A percentile compares a stretch with the other conserved stretches of the same genome.
phyloP scores from a whole-genome alignment of 2,329 filamentous ascomycete genomes.

The Chaetothyriales sp. region DNA sequence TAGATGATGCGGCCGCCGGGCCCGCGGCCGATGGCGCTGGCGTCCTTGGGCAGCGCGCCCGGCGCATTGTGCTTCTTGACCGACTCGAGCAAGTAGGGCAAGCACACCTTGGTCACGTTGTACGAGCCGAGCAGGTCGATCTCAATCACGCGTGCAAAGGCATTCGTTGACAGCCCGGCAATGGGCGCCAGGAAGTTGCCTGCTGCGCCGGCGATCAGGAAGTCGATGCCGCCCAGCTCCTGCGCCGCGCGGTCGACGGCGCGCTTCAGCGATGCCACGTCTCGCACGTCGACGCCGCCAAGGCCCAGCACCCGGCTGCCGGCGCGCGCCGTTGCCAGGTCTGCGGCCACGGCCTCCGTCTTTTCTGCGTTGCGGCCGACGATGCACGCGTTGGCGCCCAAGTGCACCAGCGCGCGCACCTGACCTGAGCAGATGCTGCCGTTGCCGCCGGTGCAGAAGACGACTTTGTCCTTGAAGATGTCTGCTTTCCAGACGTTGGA shows the following conservation, averaged over 20 bases:
- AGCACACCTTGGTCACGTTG: conserved; percentile 84
- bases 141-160: conserved; percentile 89
- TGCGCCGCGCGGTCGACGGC: conserved; percentile 68
- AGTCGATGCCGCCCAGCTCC: conserved; percentile 81
- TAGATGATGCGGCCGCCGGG: conserved; percentile 78
- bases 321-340: conserved; percentile 64
- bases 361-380: conserved; percentile 81
- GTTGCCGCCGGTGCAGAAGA: conserved; percentile 89
- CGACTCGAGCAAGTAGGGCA: conserved; percentile 69
- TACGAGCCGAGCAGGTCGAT: conserved; percentile 91
- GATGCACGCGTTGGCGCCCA: conserved; percentile 89
- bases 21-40: conserved; percentile 23
- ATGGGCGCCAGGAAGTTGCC: conserved; percentile 91
- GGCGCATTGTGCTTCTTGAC: conserved; percentile 49
- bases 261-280: conserved; percentile 52
- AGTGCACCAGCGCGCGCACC: conserved; percentile 75
- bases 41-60: conserved; percentile 35
- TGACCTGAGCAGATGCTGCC: conserved; percentile 91
- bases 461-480: conserved; percentile 77
- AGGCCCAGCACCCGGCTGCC: conserved; percentile 80
- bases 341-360: conserved; percentile 65
- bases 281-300: conserved; percentile 60
- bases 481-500: conserved; percentile 76
- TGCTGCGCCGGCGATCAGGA: conserved; percentile 84
- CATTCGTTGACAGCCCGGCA: conserved; percentile 67